Conservation (phyloP, 139 green algal species). For the Choricystis sp. region DNA sequence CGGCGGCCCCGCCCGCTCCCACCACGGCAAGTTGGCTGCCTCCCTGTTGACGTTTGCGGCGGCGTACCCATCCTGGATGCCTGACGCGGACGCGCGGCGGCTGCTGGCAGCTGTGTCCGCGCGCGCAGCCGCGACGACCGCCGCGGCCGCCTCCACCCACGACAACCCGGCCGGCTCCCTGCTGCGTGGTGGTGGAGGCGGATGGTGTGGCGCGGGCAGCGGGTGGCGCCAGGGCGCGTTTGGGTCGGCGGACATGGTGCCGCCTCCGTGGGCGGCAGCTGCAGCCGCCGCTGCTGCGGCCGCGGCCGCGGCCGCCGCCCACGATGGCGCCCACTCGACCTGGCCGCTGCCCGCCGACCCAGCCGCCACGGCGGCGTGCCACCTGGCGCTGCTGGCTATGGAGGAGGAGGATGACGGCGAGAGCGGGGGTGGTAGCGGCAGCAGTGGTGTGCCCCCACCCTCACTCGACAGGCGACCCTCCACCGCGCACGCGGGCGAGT, state of each 20-base stretch:
- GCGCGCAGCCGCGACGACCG: too few species aligned
- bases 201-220: too few species aligned
- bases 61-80: conserved; percentile 80
- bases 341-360: not conserved
- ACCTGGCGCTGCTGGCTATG: not conserved
- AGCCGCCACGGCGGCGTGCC: not conserved
- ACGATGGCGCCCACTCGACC: not conserved
- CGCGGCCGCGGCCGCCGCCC: conserved; percentile 1
- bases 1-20: conserved; percentile 11
- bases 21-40: conserved; percentile 90
- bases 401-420: not conserved
- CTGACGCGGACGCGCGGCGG: too few species aligned
- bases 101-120: too few species aligned
- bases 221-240: conserved; percentile 1
- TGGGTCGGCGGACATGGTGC: too few species aligned
- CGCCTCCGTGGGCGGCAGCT: not conserved
- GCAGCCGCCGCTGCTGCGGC: not conserved
- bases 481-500: not conserved
- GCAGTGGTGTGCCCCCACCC: not conserved
- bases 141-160: too few species aligned
- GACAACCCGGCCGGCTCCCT: too few species aligned
- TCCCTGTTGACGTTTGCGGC: conserved; percentile 73
- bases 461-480: too few species aligned
- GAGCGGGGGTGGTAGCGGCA: too few species aligned
- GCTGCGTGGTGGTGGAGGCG: too few species aligned